These are phyloP conservation scores for Metschnikowia picachoensis DNA, from an alignment of 805 yeast genomes.

Conservation along the genomic window DNA sequence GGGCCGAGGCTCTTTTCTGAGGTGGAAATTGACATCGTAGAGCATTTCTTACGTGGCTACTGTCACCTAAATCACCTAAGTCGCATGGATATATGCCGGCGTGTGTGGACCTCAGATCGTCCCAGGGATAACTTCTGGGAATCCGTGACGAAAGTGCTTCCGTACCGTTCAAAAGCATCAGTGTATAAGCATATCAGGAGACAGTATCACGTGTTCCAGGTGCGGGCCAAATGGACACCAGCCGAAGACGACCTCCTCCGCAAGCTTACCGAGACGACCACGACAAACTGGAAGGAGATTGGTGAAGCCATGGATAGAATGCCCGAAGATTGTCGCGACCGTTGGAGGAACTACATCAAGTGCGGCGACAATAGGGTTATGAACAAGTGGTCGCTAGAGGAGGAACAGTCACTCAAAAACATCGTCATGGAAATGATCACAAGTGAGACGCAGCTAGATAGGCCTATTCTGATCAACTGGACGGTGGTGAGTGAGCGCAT, in stretches of 20 bases:
- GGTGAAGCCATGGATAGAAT: conserved; percentile 80
- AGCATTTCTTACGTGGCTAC: conserved; percentile 67
- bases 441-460: conserved; percentile 16
- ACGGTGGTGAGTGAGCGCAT: conserved; percentile 83
- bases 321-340: conserved; percentile 97
- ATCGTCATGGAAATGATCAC: conserved; percentile 50
- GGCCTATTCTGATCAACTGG: conserved; percentile 68
- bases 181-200: conserved; percentile 91
- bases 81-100: conserved; percentile 66
- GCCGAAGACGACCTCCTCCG: conserved; percentile 73
- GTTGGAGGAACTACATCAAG: conserved; percentile 94
- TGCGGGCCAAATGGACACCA: conserved; percentile 85
- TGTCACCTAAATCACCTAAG: conserved; percentile 59
- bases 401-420: conserved; percentile 58
- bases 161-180: conserved; percentile 82
- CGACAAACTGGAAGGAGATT: conserved; percentile 85
- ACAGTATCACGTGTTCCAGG: conserved; percentile 80
- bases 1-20: conserved; percentile 49
- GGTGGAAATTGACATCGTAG: conserved; percentile 69
- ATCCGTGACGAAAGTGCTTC: conserved; percentile 68
- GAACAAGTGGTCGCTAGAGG: conserved; percentile 76
- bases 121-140: conserved; percentile 92
- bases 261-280: conserved; percentile 58
- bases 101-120: conserved; percentile 85
- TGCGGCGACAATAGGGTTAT: conserved; percentile 76